Evolutionary conservation across 139 green algal species (phyloP).

Genomic region (Marvania coccoides): DNA sequence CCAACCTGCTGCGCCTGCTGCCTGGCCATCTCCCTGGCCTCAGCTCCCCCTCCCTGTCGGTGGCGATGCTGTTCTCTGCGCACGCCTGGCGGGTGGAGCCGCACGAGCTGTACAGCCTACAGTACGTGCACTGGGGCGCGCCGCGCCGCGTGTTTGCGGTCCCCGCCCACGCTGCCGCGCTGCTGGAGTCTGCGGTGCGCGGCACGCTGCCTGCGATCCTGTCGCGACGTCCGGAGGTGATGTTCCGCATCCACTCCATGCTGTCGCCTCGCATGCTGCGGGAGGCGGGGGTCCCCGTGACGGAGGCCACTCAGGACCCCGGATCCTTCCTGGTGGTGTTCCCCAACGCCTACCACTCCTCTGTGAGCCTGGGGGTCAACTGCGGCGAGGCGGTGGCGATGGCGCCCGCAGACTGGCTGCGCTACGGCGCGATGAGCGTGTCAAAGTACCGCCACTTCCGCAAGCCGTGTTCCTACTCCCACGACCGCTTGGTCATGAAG

Average conservation of each 20-base stretch:
- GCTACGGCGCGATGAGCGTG: constrained; percentile 28
- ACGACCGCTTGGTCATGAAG: constrained; percentile 53
- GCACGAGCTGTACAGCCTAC: constrained; percentile 88
- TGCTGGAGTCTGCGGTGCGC: constrained; percentile 58
- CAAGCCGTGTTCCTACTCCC: constrained; percentile 41
- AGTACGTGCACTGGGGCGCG: constrained; percentile 79
- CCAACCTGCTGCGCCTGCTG: constrained; percentile 57
- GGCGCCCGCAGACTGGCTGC: constrained; percentile 75
- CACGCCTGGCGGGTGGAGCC: constrained; percentile 86
- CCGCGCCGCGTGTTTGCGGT: constrained; percentile 64
- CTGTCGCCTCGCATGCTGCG: constrained; percentile 45
- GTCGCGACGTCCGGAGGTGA: constrained; percentile 54
- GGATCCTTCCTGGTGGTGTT: constrained; percentile 83
- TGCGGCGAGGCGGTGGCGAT: constrained; percentile 71
- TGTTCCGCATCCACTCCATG: constrained; percentile 77
- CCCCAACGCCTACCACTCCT: constrained; percentile 65
- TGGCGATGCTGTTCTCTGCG: constrained; percentile 69
- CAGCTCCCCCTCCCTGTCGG: constrained; percentile 38
- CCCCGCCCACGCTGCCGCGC: constrained; percentile 44
- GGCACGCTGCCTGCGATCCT: constrained; percentile 59
- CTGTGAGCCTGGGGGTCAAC: constrained; percentile 66
- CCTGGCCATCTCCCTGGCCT: constrained; percentile 41
- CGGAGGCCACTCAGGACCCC: constrained; percentile 30
- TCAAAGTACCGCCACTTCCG: constrained; percentile 37
- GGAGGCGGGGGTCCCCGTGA: constrained; percentile 43